These are phyloP conservation scores for Aspergillus saccharolyticus DNA, from an alignment of 495 filamentous ascomycete species.

Conservation along the genomic window DNA sequence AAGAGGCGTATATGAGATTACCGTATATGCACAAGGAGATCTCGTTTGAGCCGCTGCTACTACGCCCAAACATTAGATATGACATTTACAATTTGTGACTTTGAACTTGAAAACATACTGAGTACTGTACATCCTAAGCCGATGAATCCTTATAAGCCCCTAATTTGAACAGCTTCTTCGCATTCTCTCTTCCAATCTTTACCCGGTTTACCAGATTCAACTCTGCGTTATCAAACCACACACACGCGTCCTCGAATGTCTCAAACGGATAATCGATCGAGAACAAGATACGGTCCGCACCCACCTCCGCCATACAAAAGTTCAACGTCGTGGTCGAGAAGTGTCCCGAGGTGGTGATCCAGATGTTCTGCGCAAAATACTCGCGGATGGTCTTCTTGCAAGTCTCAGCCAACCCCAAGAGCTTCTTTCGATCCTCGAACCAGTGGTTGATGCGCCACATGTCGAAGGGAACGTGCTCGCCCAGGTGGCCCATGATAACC, in stretches of 20 bases:
- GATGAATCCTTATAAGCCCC: conserved; percentile 38
- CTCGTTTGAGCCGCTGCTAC: too few species aligned
- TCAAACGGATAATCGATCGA: conserved; percentile 51
- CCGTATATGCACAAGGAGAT: too few species aligned
- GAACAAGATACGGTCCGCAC: conserved; percentile 43
- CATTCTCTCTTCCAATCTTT: conserved; percentile 50
- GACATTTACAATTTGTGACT: neutral
- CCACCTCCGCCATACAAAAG: conserved; percentile 43
- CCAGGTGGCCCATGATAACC: conserved; percentile 62
- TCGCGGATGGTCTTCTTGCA: conserved; percentile 50
- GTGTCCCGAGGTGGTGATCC: conserved; percentile 59
- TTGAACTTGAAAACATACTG: neutral
- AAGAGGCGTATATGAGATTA: too few species aligned
- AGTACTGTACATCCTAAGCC: conserved; percentile 19
- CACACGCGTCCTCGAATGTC: conserved; percentile 48
- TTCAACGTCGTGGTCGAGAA: conserved; percentile 53
- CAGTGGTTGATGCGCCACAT: conserved; percentile 58
- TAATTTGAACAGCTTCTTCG: conserved; percentile 49
- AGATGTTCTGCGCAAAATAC: conserved; percentile 58
- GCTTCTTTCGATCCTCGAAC: conserved; percentile 46
- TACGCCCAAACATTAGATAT: too few species aligned
- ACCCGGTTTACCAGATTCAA: conserved; percentile 39
- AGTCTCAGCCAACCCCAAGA: conserved; percentile 37
- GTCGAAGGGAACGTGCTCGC: conserved; percentile 61
- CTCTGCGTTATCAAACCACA: conserved; percentile 50